Evolutionary conservation across 2,329 filamentous ascomycete genomes (phyloP), one percentile per base, ranked within the genome.

Genomic region (Fusarium miscanthi): DNA sequence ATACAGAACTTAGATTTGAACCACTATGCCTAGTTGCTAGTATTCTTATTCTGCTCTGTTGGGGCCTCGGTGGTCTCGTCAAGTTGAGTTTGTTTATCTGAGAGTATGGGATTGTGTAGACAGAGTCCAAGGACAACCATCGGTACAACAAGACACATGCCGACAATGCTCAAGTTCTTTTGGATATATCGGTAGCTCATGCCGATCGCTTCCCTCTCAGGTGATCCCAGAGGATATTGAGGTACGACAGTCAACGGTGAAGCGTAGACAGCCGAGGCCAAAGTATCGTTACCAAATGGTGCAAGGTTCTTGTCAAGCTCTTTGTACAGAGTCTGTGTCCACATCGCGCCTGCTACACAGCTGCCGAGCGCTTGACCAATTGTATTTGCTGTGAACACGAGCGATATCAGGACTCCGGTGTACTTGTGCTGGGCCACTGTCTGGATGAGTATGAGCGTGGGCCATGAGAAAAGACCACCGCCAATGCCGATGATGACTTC

Each of bases 281-380:
- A 16, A 1, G 51, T 41, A 3, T 54, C 35, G 3, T 54, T 54
- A 2, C 35, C 35, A 54, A 54, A 41, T n/a, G 51, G 51, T 10
- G 35, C 51, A 19, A 54, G 51, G 25, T 54, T 54, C 16, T 54
- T 41, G 14, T 54, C 14, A 1, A 54, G 25, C 11, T 41, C 51
- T 23, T 41, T 54, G 10, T n/a, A 54, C 6, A 54, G 25, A 54
- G 51, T 31, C 35, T 54, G 51, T 31, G 51, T 54, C 51, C 51
- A 54, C 17, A 54, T 54, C 2, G 51, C 35, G 2, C 51, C 51
- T 5, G 51, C 41, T 7, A 41, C 25, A 23, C 51, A 54, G 5
- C 51, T 41, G 10, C 51, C 51, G 0, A 54, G 21, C 3, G 51
- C 51, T 19, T 54, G 51, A 2, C 51, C 35, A 31, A 54, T 31